Evolutionary conservation across 352 stramenopile genomes (phyloP).

Genomic region (Phytophthora constricta): DNA sequence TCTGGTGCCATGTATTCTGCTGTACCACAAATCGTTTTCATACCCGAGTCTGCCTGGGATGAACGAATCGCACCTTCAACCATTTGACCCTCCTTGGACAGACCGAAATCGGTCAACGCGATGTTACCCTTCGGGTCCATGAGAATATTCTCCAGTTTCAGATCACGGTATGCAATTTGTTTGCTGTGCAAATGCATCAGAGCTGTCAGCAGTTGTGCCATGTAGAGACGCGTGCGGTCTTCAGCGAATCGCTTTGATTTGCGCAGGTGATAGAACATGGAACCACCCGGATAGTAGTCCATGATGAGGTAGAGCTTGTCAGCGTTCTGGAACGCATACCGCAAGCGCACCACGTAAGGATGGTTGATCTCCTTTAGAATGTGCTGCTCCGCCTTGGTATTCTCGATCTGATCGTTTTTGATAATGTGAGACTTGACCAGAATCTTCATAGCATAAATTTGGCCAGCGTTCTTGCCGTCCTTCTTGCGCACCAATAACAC

Average conservation of each 20-base stretch:
- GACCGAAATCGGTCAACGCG: constrained; percentile 86
- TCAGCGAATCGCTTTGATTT: constrained; percentile 90
- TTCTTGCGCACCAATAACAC: constrained; percentile 95
- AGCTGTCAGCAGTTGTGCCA: constrained; percentile 86
- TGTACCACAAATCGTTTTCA: constrained; percentile 91
- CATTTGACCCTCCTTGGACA: constrained; percentile 87
- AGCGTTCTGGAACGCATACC: constrained; percentile 88
- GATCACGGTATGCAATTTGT: constrained; percentile 89
- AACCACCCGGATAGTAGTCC: constrained; percentile 94
- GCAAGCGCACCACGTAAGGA: constrained; percentile 85
- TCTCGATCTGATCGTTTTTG: constrained; percentile 94
- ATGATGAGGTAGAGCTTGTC: constrained; percentile 97
- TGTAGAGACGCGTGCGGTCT: constrained; percentile 86
- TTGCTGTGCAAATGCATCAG: constrained; percentile 91
- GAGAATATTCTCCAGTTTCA: constrained; percentile 92
- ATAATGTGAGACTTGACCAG: constrained; percentile 93
- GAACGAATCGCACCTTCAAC: constrained; percentile 84
- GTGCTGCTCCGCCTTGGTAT: constrained; percentile 90
- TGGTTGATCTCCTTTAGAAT: constrained; percentile 92
- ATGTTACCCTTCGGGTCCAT: constrained; percentile 91
- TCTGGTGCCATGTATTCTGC: constrained; percentile 91
- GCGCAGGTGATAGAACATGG: constrained; percentile 90
- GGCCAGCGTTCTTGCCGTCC: constrained; percentile 78
- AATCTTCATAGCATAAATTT: constrained; percentile 96
- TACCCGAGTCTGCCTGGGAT: constrained; percentile 79